Percentiles rank a stretch among this genome's conserved stretches.
Conservation (phyloP, 768 basidiomycete species). For the Russula sp. region DNA sequence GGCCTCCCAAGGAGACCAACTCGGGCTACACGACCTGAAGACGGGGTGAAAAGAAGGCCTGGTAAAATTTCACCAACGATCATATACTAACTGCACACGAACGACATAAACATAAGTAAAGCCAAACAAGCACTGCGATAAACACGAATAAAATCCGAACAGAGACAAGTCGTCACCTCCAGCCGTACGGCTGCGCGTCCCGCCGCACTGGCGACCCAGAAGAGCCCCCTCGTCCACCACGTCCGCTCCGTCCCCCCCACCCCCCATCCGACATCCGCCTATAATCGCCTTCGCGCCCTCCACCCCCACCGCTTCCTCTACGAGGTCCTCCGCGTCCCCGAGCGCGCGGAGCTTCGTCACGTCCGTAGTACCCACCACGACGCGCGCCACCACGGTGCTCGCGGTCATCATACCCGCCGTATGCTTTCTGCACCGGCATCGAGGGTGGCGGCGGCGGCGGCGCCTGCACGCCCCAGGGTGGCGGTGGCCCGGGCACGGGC, state of each 20-base stretch:
- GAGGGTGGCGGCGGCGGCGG: neutral
- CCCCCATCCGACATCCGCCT: constrained; percentile 14
- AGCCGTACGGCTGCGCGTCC: constrained; percentile 5
- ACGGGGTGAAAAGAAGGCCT: no score
- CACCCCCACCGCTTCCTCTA: neutral
- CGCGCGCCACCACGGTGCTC: constrained; percentile 9
- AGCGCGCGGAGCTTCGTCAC: constrained; percentile 4
- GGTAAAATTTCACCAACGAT: no score
- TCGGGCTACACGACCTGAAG: no score
- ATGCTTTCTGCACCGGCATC: neutral
- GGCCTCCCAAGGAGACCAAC: no score
- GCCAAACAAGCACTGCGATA: neutral
- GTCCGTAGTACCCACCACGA: constrained; percentile 8
- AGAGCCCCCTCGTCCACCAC: neutral
- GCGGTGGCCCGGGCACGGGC: neutral
- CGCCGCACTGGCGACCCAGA: constrained; percentile 14
- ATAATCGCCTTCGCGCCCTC: neutral
- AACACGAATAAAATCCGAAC: neutral
- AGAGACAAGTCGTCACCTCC: constrained; percentile 1
- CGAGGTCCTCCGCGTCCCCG: constrained; percentile 7
- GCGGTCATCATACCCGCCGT: constrained; percentile 10
- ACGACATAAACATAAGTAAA: constrained; percentile 2
- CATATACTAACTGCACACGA: no score
- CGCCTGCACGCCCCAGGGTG: neutral
- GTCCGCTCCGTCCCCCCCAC: constrained; percentile 2